These are phyloP conservation scores for Scheffersomyces lignicola DNA, from an alignment of 1,139 yeast genomes.

Conservation along the genomic window DNA sequence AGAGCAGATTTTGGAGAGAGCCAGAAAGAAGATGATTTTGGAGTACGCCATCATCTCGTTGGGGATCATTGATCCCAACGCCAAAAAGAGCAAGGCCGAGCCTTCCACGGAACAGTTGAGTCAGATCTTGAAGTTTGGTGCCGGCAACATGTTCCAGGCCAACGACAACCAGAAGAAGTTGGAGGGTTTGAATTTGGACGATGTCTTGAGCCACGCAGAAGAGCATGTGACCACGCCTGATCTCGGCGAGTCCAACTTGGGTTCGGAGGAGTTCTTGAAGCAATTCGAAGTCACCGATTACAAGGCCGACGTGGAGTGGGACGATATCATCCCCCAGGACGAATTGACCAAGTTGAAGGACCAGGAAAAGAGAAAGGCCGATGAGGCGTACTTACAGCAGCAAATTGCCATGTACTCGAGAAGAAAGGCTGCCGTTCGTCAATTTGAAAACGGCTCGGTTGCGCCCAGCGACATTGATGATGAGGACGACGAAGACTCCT, in stretches of 20 bases:
- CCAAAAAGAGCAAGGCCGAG: slow-evolving; percentile 51
- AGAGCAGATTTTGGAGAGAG: slow-evolving; percentile 94
- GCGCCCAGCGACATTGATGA: slow-evolving; percentile 21
- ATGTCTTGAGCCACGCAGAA: slow-evolving; percentile 94
- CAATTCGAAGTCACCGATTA: slow-evolving; percentile 99
- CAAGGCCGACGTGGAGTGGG: slow-evolving; percentile 99
- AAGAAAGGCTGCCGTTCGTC: slow-evolving; percentile 71
- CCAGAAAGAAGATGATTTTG: slow-evolving; percentile 94
- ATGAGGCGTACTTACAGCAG: slow-evolving; percentile 82
- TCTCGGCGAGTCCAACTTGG: slow-evolving; percentile 91
- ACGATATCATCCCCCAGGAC: slow-evolving; percentile 96
- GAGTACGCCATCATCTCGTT: slow-evolving; percentile 96
- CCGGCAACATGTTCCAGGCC: slow-evolving; percentile 96
- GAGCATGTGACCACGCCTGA: slow-evolving; percentile 97
- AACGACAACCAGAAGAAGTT: slow-evolving; percentile 90
- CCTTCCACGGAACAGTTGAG: slow-evolving; percentile 84
- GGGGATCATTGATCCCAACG: slow-evolving; percentile 81
- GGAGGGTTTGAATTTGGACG: slow-evolving; percentile 94
- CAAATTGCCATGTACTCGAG: slow-evolving; percentile 87
- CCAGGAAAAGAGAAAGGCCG: slow-evolving; percentile 83
- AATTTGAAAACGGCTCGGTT: slow-evolving; percentile 45
- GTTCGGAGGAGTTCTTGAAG: slow-evolving; percentile 95
- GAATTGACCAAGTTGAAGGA: slow-evolving; percentile 87
- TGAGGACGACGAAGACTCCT: slow-evolving; percentile 19
- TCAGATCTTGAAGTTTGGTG: slow-evolving; percentile 95